Base-by-base conservation (phyloP, 2,329 filamentous ascomycete genomes). In the Pseudocercospora pini-densiflorae region DNA sequence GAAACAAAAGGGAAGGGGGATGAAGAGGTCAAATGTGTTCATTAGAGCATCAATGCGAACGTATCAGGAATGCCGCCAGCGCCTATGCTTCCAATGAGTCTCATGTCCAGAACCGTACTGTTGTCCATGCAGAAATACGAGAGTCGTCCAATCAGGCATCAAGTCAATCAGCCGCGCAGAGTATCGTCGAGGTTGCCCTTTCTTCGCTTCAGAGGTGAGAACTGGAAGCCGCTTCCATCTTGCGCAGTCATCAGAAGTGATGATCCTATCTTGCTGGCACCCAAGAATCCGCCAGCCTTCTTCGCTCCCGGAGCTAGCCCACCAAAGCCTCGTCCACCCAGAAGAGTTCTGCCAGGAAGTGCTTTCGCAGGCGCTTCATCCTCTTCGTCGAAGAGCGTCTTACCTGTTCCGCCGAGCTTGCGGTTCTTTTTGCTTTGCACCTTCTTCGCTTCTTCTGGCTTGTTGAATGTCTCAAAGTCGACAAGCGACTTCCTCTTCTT, bases 401-500 rank as follows among this genome's bases (percentile, higher is more conserved):
- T 77, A 62, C 78, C 78, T 54, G 76, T 61, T 5, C 76, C 77
- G 36, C 78, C 77, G 5, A 79, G 73, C 69, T 78, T 77, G 10
- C 77, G 74, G 67, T 76, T 77, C 72, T 79, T 78, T 67, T 75
- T 77, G 40, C 67, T 69, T 65, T 76, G 73, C 66, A 74, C 71
- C 33, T 69, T 72, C 68, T 71, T 71, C 36, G 67, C 71, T 2
- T 70, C 68, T 31, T 77, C 76, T 9, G 75, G 71, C 59, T 75
- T 74, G 40, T 72, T 72, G 71, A 79, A 79, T 7, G 77, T 73
- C 2, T 75, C 74, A 60, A 79, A 84, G 7, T 81, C 81, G 73
- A 81, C 80, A 64, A 85, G 79, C 3, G 81, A 82, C 66, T 84
- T 85, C 72, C 82, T 80, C 23, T 74, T 73, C 66, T 74, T 74